phyloP scores from a whole-genome alignment of 192 early-diverging fungal species.

The Podila clonocystis region DNA sequence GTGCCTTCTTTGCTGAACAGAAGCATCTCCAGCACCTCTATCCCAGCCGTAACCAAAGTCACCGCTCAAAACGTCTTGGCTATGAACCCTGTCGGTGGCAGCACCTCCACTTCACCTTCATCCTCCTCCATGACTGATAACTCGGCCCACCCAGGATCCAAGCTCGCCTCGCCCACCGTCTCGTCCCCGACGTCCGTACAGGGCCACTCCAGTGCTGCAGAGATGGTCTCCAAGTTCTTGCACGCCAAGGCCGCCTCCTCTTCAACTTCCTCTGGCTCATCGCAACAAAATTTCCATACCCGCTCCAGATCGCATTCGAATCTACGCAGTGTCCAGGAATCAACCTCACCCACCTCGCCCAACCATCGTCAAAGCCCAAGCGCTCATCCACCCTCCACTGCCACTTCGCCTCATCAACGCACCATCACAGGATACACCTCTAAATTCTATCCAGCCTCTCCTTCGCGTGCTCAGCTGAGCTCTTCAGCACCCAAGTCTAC shows the following conservation, averaged over 20 bases:
- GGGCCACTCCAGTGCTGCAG: background rate
- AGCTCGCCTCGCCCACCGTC: background rate
- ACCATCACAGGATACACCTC: slow-evolving; percentile 11
- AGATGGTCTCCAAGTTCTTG: slow-evolving; percentile 1
- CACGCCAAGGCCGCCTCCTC: background rate
- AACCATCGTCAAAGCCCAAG: background rate
- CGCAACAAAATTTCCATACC: background rate
- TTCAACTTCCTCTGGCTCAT: too few relatives aligned
- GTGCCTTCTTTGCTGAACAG: slow-evolving; percentile 25
- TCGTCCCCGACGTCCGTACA: background rate
- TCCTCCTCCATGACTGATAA: too few relatives aligned
- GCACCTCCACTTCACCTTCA: background rate
- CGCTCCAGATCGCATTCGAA: background rate
- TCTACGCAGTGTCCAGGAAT: background rate
- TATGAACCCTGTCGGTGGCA: background rate
- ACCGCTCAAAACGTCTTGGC: slow-evolving; percentile 23
- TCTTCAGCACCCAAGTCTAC: background rate
- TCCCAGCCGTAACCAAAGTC: slow-evolving; percentile 24
- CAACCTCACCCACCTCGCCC: background rate
- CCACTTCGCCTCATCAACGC: background rate
- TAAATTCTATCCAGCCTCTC: slow-evolving; percentile 12
- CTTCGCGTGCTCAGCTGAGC: slow-evolving; percentile 1
- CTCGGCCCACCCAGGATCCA: background rate
- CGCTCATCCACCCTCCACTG: background rate
- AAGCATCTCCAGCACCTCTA: slow-evolving; percentile 19